phyloP scores from a whole-genome alignment of 257 asterid genomes.

The Solanum medicagineum region DNA sequence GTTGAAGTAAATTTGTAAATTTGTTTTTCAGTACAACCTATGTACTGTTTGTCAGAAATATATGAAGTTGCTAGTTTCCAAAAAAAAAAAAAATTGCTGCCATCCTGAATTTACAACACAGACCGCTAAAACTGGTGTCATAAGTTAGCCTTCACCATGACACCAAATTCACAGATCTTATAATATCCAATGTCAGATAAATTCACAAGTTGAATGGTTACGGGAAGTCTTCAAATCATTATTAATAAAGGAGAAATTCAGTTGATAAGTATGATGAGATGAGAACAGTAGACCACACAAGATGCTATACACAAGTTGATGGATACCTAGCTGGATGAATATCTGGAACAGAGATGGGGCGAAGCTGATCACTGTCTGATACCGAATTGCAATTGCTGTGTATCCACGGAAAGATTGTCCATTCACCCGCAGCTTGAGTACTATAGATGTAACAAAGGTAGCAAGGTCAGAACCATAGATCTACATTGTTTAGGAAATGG shows the following conservation, averaged over 20 bases:
- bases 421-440: slow-evolving; percentile 58
- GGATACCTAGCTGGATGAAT: slow-evolving; percentile 90
- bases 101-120: not conserved
- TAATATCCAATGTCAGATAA: not conserved
- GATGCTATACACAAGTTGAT: not conserved
- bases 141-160: not conserved
- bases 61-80: too few relatives aligned
- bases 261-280: not conserved
- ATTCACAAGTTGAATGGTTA: not conserved
- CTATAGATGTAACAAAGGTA: slow-evolving; percentile 18
- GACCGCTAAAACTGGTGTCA: not conserved
- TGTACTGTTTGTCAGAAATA: too few relatives aligned
- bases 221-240: not conserved
- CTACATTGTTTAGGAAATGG: not conserved
- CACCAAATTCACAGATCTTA: not conserved
- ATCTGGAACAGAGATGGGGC: slow-evolving; percentile 80
- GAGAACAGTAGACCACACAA: not conserved
- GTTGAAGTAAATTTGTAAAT: too few relatives aligned
- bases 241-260: not conserved
- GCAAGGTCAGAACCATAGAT: slow-evolving; percentile 9
- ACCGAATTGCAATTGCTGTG: slow-evolving; percentile 90
- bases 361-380: slow-evolving; percentile 87
- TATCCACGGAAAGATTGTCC: slow-evolving; percentile 98
- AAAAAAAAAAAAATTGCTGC: too few relatives aligned
- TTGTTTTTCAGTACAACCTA: too few relatives aligned